A percentile compares a stretch with the other conserved stretches of the same genome.
These are phyloP conservation scores for Claviceps capensis DNA, from an alignment of 2,329 filamentous ascomycete species.

Conservation along the genomic window DNA sequence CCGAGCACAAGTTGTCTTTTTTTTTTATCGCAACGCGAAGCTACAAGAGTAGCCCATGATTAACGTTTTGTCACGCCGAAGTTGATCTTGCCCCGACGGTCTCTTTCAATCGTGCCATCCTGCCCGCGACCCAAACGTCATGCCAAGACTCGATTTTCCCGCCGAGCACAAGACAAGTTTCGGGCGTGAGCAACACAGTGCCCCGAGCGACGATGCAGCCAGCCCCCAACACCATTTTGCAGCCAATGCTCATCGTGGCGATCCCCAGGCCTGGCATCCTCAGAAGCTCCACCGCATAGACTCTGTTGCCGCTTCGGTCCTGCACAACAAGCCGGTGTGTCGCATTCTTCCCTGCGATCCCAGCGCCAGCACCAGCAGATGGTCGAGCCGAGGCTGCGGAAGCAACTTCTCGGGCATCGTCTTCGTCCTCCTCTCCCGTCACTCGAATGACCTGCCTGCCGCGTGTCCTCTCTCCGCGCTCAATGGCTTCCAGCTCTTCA, in stretches of 20 bases:
- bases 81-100: conserved; percentile 26
- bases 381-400: background rate
- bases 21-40: background rate
- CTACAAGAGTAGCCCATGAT: background rate
- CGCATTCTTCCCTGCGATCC: conserved; percentile 26
- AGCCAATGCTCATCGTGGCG: conserved; percentile 56
- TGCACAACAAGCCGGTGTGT: conserved; percentile 75
- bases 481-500: conserved; percentile 61
- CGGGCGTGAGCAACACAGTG: conserved; percentile 62
- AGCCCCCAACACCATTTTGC: conserved; percentile 62
- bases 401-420: conserved; percentile 13
- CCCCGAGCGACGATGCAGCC: conserved; percentile 58
- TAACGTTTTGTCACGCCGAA: background rate
- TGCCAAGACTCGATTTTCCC: conserved; percentile 78
- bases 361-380: background rate
- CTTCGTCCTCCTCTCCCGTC: conserved; percentile 25
- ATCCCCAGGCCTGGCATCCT: conserved; percentile 52
- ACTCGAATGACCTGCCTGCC: conserved; percentile 76
- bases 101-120: conserved; percentile 55
- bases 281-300: conserved; percentile 60
- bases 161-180: conserved; percentile 58
- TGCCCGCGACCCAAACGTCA: conserved; percentile 57
- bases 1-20: background rate
- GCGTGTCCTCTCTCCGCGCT: conserved; percentile 57
- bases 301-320: conserved; percentile 56